A percentile compares a stretch with the other conserved stretches of the same genome.
Evolutionary conservation across 192 early-diverging fungal species (phyloP).

Genomic region (Entophlyctis helioformis): DNA sequence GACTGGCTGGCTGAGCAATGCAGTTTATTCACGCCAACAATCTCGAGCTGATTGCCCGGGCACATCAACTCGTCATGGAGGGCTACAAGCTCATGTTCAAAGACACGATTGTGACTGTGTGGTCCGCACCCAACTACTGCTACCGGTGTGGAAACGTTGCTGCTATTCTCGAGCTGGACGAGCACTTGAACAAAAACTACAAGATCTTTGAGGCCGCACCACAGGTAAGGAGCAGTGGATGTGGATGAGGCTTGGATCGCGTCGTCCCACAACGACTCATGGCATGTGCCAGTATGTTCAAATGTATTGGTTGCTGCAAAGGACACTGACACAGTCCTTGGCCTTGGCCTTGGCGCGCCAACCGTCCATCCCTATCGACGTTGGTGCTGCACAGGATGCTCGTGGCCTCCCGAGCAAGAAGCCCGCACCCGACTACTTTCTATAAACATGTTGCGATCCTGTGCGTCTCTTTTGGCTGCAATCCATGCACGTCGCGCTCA

Average conservation of each 20-base stretch:
- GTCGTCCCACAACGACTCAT: neutral
- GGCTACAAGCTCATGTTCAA: slow-evolving; percentile 96
- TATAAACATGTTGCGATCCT: no score
- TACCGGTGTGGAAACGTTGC: slow-evolving; percentile 98
- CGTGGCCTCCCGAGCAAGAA: slow-evolving; percentile 72
- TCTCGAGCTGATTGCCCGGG: slow-evolving; percentile 47
- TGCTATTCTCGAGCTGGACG: slow-evolving; percentile 88
- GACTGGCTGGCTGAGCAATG: no score
- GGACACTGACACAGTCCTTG: no score
- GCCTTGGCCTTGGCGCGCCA: no score
- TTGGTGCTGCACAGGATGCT: no score
- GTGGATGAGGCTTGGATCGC: neutral
- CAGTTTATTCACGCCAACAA: slow-evolving; percentile 50
- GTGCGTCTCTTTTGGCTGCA: neutral
- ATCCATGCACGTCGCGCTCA: no score
- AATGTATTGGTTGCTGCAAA: no score
- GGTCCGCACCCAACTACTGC: slow-evolving; percentile 99
- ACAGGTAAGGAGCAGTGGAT: slow-evolving; percentile 35
- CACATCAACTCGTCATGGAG: slow-evolving; percentile 97
- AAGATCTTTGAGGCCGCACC: slow-evolving; percentile 91
- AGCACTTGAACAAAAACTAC: slow-evolving; percentile 75
- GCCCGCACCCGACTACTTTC: slow-evolving; percentile 86
- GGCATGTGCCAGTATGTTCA: no score
- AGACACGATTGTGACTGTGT: slow-evolving; percentile 90
- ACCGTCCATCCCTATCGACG: no score